Percentiles rank a stretch among this genome's conserved stretches.
phyloP scores from a whole-genome alignment of 306 rosid species.

The Acacia confusa region DNA sequence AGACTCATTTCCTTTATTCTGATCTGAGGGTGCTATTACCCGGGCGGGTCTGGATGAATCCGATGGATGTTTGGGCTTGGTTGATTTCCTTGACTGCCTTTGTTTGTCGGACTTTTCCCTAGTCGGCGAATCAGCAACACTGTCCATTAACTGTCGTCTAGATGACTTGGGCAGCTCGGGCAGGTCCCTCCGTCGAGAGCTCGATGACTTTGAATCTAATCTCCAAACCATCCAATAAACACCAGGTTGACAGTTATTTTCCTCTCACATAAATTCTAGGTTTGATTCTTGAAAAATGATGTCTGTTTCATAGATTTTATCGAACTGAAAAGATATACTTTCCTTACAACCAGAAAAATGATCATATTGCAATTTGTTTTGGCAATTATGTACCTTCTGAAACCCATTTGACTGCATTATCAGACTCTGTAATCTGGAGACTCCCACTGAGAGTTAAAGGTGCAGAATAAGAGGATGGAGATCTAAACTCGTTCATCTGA shows the following conservation, averaged over 20 bases:
- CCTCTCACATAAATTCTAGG: background rate
- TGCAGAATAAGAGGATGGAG: slow-evolving; percentile 36
- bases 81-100: slow-evolving; percentile 44
- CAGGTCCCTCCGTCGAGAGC: slow-evolving; percentile 35
- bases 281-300: background rate
- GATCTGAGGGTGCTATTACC: slow-evolving; percentile 8
- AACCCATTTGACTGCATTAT: slow-evolving; percentile 34
- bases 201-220: slow-evolving; percentile 40
- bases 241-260: background rate
- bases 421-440: slow-evolving; percentile 24
- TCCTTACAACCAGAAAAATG: background rate
- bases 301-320: background rate
- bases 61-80: slow-evolving; percentile 46
- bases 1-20: slow-evolving; percentile 28
- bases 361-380: background rate
- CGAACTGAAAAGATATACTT: background rate
- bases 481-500: slow-evolving; percentile 78
- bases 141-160: slow-evolving; percentile 37
- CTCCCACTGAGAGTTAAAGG: slow-evolving; percentile 43
- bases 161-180: slow-evolving; percentile 59
- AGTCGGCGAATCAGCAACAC: slow-evolving; percentile 43
- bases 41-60: slow-evolving; percentile 29
- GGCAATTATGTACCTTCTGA: slow-evolving; percentile 37
- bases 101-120: slow-evolving; percentile 53
- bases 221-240: background rate